Evolutionary conservation across 768 basidiomycete species (phyloP).

Genomic region (Tulasnella calospora): DNA sequence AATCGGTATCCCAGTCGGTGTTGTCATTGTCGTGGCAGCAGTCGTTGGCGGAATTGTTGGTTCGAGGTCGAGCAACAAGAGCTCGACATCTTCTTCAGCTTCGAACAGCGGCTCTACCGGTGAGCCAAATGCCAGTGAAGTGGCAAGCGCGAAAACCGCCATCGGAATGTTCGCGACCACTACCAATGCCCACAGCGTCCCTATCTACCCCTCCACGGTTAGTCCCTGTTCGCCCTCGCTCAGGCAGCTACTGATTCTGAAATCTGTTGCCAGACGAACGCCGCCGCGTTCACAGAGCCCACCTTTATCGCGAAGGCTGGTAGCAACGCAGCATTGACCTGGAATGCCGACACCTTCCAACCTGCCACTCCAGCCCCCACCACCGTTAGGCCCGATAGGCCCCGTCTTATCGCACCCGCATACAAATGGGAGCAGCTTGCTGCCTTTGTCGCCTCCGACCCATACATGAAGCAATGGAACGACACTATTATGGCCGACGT

Average conservation of each 20-base stretch:
- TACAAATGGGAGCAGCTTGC: constrained; percentile 90
- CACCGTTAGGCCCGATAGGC: constrained; percentile 67
- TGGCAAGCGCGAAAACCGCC: constrained; percentile 52
- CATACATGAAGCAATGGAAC: constrained; percentile 88
- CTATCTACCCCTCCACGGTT: constrained; percentile 84
- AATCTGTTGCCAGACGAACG: constrained; percentile 59
- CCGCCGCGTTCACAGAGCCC: constrained; percentile 63
- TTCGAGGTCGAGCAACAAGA: constrained; percentile 49
- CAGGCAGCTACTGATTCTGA: background rate
- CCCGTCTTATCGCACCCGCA: constrained; percentile 82
- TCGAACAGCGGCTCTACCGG: constrained; percentile 32
- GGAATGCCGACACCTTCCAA: constrained; percentile 76
- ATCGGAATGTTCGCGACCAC: constrained; percentile 67
- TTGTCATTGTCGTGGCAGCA: constrained; percentile 41
- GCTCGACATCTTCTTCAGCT: constrained; percentile 32
- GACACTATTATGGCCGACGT: constrained; percentile 86
- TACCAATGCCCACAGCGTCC: constrained; percentile 76
- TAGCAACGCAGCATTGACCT: constrained; percentile 44
- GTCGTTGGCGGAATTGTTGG: constrained; percentile 73
- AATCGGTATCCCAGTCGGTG: constrained; percentile 37
- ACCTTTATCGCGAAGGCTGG: constrained; percentile 61
- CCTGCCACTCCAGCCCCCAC: constrained; percentile 61
- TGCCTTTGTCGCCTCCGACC: constrained; percentile 67
- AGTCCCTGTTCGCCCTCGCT: constrained; percentile 25
- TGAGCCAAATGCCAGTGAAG: constrained; percentile 49